These are phyloP conservation scores for Lasiosphaeris hirsuta DNA, from an alignment of 495 filamentous ascomycete species.

Conservation along the genomic window DNA sequence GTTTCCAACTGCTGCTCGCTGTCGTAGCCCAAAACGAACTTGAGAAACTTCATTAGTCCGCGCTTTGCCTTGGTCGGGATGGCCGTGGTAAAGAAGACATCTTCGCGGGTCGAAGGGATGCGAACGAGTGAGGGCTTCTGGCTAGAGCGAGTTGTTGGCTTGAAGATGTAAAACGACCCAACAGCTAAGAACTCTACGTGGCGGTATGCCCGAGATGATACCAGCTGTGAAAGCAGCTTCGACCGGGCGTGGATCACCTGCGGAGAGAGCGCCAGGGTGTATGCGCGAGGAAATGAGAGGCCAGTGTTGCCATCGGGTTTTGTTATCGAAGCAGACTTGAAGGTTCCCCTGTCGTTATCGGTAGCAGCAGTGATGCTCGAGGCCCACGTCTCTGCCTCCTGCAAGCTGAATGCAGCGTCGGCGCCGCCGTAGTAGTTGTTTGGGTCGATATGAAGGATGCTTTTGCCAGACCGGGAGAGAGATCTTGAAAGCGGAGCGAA, in stretches of 20 bases:
- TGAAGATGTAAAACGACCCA: conserved; percentile 86
- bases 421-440: conserved; percentile 84
- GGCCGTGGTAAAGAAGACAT: conserved; percentile 70
- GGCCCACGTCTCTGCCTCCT: conserved; percentile 78
- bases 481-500: conserved; percentile 61
- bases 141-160: conserved; percentile 23
- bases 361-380: conserved; percentile 13
- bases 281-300: conserved; percentile 67
- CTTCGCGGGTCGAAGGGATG: conserved; percentile 81
- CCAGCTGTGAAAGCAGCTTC: conserved; percentile 66
- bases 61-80: conserved; percentile 77
- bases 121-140: conserved; percentile 46
- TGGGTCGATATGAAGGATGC: conserved; percentile 83
- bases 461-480: conserved; percentile 86
- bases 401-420: conserved; percentile 83
- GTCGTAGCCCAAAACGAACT: conserved; percentile 65
- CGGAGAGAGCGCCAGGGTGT: conserved; percentile 80
- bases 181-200: conserved; percentile 93
- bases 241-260: conserved; percentile 85
- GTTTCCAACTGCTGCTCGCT: conserved; percentile 47
- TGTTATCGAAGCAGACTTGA: conserved; percentile 25
- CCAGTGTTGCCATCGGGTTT: conserved; percentile 30
- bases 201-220: conserved; percentile 81
- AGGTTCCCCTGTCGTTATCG: conserved; percentile 11
- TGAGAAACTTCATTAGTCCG: conserved; percentile 82